Evolutionary conservation across 225 moss, liverwort and hornwort genomes (phyloP), one percentile per base, ranked within the genome.

Genomic region (Ulota crispa): DNA sequence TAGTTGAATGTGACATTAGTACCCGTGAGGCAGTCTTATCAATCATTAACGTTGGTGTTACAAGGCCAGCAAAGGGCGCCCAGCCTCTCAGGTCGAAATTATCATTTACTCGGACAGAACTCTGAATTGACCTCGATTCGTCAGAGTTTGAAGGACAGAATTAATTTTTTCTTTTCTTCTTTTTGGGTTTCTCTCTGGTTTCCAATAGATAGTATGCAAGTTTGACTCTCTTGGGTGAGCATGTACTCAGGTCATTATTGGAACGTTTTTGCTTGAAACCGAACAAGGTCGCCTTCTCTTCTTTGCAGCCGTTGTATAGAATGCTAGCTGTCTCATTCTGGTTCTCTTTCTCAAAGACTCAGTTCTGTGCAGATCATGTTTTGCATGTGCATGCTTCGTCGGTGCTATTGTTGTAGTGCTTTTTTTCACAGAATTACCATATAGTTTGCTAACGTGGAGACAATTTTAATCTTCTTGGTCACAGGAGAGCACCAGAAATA

Each of bases 91-190:
- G 71, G 28, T 53, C 54, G 50, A 39, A 55, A 26, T n/a, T 39
- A 24, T 78, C 50, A 71, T 78, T 62, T 78, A 42, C 57, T 43
- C 12, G 10, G 30, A 26, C 18, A 55, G 24, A 27, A 63, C 31
- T 77, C 20, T 72, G 77, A 81, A 77, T 77, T 83, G 83, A 83
- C 81, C 83, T 81, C 16, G 36, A 79, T 75, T 41, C 0, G 78
- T 68, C 78, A 77, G 68, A 43, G 36, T n/a, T 12, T 67, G 30
- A 75, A 75, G 68, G 47, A 34, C 43, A 24, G 18, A 41, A 5
- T 23, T 21, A 31, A 55, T 55, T 1, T 19, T 13, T 45, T 34
- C 21, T 56, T 59, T 34, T 8, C 68, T 55, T 18, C 11, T 68
- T 23, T 55, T 57, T 4, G 10, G 57, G 62, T 12, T 23, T 34